Evolutionary conservation across 2,329 filamentous ascomycete species (phyloP), one percentile per base, ranked within the genome.

Genomic region (Penicillium thymicola): DNA sequence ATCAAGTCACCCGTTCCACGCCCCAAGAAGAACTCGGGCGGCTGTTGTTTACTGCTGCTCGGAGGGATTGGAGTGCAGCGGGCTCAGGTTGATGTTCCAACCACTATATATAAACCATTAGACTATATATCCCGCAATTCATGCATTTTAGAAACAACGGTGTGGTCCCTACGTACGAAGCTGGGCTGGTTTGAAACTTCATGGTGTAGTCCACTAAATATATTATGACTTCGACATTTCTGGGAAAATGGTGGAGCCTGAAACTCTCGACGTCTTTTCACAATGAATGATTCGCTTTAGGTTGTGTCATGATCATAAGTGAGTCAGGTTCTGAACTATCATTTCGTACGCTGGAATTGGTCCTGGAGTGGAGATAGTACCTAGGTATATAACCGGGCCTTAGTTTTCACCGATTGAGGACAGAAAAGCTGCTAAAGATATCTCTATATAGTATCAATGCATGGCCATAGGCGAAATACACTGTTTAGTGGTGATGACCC

Each of bases 21-120:
- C 62, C 60, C 6, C 61, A 63, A n/a, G 68, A 67, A 42, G 68
- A 72, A 38, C 66, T 72, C 54, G 72, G 70, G 8, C 59, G 67
- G 30, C 51, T 72, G 7, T 57, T 75, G 7, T 75, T 75, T 44
- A 75, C 72, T 4, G 69, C 72, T 28, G 67, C 65, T 59, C 71
- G 65, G 37, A 63, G 71, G 37, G 70, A 71, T 46, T 75, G 72
- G 72, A 72, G 72, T 55, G 61, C 70, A 34, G 46, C 28, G 5
- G 21, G 42, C 23, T 58, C 36, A 30, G 21, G 21, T 7, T 51
- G 46, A 51, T 42, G n/a, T 37, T 25, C 36, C 13, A 23, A 14
- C 23, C 16, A 27, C 41, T n/a, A 23, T 47, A 41, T 41, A 21
- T 52, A 32, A 13, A 36, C 14, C 2, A 34, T 3, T 36, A 25